Evolutionary conservation across 306 rosid genomes (phyloP), one percentile per base, ranked within the genome.

Genomic region (Erythrophleum fordii): DNA sequence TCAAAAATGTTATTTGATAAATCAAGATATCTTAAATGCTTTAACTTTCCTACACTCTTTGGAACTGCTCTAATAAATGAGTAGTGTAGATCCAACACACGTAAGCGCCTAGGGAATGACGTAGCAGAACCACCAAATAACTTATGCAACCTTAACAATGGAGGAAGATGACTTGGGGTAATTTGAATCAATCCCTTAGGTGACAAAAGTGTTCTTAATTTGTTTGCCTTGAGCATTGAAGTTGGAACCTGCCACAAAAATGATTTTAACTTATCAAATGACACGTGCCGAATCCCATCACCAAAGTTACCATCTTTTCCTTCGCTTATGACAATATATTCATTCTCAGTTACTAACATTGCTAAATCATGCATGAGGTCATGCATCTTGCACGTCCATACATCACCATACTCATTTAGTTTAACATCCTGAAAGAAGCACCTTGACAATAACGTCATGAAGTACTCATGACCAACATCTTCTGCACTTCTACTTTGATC

Each of bases 361-460:
- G 90, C 83, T 16, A 89, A 80, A 41, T 84, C 87, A 82, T 84
- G 84, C 42, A 89, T 82, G 16, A 80, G 81, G 28, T 64, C 75
- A 2, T 84, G 84, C 42, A 84, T 75, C 41, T 75, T 79, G 64
- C 66, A 87, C 5, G 26, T 13, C 2, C 0, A 3, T 65, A 84
- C 23, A 0, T 22, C 51, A 4, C 83, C 83, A 1, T 0, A 28
- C 3, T 28, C 65, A 62, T 83, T 61, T 0, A 1, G 16, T 7
- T 4, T 13, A 8, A 35, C 45, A 46, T 77, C 51, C 59, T 80
- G 83, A 39, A 86, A 89, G 39, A 86, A 78, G 0, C 88, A 89
- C 65, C 72, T 75, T 73, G 59, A 73, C 8, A 45, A 0, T 46
- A 86, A 61, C 23, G 51, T 71, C 80, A 68, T 56, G 79, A 84